phyloP scores from a whole-genome alignment of 495 filamentous ascomycete species.

The Aspergillus cavernicola region DNA sequence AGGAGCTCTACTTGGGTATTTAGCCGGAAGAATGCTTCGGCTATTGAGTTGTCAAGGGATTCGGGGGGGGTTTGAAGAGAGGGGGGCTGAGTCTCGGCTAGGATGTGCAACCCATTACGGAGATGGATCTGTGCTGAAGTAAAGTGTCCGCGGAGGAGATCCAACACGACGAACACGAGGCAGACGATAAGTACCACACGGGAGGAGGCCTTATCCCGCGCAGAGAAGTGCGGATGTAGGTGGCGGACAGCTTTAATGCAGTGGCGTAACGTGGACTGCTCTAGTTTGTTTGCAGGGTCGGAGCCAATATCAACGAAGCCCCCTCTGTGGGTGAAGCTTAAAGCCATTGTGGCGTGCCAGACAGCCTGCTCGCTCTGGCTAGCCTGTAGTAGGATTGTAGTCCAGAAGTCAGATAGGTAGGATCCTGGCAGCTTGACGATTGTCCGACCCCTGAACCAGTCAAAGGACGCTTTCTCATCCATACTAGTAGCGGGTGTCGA shows the following conservation, averaged over 20 bases:
- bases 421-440: conserved; percentile 58
- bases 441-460: conserved; percentile 56
- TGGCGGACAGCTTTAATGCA: not conserved
- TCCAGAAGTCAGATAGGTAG: conserved; percentile 63
- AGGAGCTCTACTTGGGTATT: conserved; percentile 5
- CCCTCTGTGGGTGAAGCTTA: conserved; percentile 61
- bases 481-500: conserved; percentile 23
- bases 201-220: conserved; percentile 18
- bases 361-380: conserved; percentile 59
- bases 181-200: conserved; percentile 44
- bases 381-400: conserved; percentile 50
- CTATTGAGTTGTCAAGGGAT: not conserved
- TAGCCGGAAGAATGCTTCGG: conserved; percentile 1
- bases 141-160: conserved; percentile 48
- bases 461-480: conserved; percentile 53
- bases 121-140: conserved; percentile 42
- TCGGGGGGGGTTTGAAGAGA: not conserved
- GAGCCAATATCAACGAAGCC: conserved; percentile 22
- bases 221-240: not conserved
- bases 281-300: not conserved
- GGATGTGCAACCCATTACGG: conserved; percentile 27
- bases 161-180: conserved; percentile 46
- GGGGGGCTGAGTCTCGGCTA: not conserved
- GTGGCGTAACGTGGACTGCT: not conserved
- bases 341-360: conserved; percentile 60